Conservation (phyloP, 2,329 filamentous ascomycete genomes). For the Colletotrichum agaves region DNA sequence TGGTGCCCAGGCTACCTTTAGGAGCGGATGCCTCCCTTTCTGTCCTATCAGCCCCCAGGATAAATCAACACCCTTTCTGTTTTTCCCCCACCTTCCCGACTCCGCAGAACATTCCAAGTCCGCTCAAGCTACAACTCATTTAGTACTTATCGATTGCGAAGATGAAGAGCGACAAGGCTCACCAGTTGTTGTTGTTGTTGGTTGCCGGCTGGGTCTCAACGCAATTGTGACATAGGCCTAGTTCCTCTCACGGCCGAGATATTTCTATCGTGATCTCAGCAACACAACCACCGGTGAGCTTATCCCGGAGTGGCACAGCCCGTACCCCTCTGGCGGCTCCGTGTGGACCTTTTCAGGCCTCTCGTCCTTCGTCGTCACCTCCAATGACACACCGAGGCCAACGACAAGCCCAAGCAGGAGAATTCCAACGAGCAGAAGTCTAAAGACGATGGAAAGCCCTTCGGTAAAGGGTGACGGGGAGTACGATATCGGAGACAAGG, state of each 20-base stretch:
- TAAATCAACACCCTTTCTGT: too few species aligned
- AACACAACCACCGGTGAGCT: constrained; percentile 6
- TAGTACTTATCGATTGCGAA: not conserved
- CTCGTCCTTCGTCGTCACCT: constrained; percentile 22
- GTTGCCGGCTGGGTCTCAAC: constrained; percentile 27
- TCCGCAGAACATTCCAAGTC: too few species aligned
- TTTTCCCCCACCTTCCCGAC: too few species aligned
- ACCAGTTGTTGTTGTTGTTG: constrained; percentile 13
- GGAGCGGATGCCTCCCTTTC: too few species aligned
- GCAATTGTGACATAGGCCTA: constrained; percentile 6
- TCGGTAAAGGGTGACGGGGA: not conserved
- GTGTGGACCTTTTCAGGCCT: constrained; percentile 13
- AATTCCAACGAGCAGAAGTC: not conserved
- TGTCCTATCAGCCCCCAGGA: too few species aligned
- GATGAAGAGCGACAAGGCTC: constrained; percentile 20
- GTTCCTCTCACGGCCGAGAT: not conserved
- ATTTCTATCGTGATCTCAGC: not conserved
- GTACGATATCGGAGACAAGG: not conserved
- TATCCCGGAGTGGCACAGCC: constrained; percentile 28
- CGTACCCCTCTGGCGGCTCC: constrained; percentile 18
- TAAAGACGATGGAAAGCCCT: not conserved
- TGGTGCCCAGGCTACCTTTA: too few species aligned
- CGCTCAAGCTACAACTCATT: too few species aligned
- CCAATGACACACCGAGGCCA: constrained; percentile 25
- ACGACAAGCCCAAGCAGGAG: not conserved